phyloP scores from a whole-genome alignment of 192 early-diverging fungal genomes.

The Coemansia sp. region DNA sequence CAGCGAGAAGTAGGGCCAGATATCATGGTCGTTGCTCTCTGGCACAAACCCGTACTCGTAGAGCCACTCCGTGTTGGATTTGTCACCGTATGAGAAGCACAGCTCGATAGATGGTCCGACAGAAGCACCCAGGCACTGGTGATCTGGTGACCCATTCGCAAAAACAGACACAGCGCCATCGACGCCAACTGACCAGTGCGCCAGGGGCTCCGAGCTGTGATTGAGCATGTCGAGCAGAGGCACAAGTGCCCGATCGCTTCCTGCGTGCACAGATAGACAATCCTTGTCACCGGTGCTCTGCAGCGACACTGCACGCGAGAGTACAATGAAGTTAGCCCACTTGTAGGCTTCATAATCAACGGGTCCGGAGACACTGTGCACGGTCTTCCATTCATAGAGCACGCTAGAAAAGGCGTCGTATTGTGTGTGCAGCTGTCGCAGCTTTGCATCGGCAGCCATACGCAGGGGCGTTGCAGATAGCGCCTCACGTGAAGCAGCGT shows the following conservation, averaged over 20 bases:
- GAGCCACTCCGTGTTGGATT: conserved; percentile 40
- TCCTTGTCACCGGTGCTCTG: conserved; percentile 7
- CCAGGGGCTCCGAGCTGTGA: conserved; percentile 24
- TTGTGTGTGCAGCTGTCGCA: conserved; percentile 20
- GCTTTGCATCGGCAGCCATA: conserved; percentile 23
- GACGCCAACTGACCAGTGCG: conserved; percentile 13
- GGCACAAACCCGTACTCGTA: conserved; percentile 47
- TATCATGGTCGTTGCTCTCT: conserved; percentile 13
- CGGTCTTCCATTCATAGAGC: conserved; percentile 16
- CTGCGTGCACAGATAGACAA: background rate
- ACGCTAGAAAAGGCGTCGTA: conserved; percentile 1
- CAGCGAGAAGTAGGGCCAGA: conserved; percentile 34
- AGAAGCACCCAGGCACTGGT: too few relatives aligned
- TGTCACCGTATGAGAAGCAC: conserved; percentile 29
- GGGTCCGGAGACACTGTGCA: background rate
- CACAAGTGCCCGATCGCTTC: conserved; percentile 27
- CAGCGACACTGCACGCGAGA: conserved; percentile 37
- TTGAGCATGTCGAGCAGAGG: conserved; percentile 40
- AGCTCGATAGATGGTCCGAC: conserved; percentile 27
- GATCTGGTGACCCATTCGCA: background rate
- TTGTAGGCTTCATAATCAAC: conserved; percentile 23
- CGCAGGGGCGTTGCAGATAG: conserved; percentile 25
- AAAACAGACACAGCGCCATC: conserved; percentile 19
- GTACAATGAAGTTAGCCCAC: conserved; percentile 30
- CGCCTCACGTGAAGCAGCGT: conserved; percentile 2